Conservation (phyloP, 2,329 filamentous ascomycete genomes). For the Emericellopsis cladophorae region DNA sequence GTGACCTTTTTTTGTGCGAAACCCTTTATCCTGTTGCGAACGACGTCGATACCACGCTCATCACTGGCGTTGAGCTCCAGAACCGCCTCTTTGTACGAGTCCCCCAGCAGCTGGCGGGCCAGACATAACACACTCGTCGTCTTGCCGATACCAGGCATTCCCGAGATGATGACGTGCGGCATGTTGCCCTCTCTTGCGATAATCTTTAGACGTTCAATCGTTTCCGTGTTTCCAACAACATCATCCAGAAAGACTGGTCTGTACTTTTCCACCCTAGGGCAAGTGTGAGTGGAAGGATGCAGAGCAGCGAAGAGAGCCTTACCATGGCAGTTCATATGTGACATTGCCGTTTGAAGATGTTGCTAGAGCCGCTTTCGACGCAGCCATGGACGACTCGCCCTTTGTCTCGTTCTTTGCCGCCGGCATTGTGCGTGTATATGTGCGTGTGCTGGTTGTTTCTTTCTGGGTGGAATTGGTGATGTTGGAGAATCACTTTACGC, state of each 20-base stretch:
- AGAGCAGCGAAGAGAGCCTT: conserved; percentile 7
- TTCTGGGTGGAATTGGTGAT: not conserved
- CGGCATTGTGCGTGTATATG: conserved; percentile 26
- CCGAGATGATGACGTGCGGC: conserved; percentile 98
- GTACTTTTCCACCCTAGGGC: conserved; percentile 89
- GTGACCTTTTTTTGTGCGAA: conserved; percentile 99
- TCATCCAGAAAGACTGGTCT: conserved; percentile 90
- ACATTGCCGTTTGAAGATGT: conserved; percentile 34
- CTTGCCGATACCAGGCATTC: conserved; percentile 98
- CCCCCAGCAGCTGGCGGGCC: conserved; percentile 79
- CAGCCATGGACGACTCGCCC: conserved; percentile 50
- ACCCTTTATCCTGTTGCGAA: conserved; percentile 92
- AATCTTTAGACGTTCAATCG: conserved; percentile 92
- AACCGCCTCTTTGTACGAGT: conserved; percentile 94
- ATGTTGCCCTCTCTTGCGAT: conserved; percentile 98
- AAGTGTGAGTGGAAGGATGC: conserved; percentile 5
- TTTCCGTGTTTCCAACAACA: conserved; percentile 95
- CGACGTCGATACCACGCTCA: conserved; percentile 94
- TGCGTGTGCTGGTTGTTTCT: not conserved
- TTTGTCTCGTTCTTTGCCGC: conserved; percentile 33
- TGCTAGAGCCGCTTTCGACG: conserved; percentile 41
- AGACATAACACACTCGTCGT: conserved; percentile 92
- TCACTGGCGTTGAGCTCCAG: conserved; percentile 94
- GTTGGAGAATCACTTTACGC: conserved; percentile 4
- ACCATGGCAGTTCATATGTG: conserved; percentile 74